Evolutionary conservation across 306 rosid species (phyloP), one percentile per base, ranked within the genome.

Genomic region (Vachellia pachyceras): DNA sequence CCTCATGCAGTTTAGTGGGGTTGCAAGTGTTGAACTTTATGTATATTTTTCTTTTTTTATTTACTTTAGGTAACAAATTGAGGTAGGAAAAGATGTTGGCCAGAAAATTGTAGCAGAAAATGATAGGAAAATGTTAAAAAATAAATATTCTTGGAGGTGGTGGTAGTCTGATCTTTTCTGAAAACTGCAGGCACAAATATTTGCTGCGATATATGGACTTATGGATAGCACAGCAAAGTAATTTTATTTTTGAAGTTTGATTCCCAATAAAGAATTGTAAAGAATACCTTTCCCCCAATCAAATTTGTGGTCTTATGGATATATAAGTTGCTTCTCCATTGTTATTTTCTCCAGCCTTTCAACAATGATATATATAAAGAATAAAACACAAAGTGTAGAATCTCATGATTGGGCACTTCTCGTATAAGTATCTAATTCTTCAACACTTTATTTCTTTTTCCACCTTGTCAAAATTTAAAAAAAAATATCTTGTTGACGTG

Each of bases 251-350:
- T 13, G 18, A 1, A 36, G 8, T 29, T 72, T 29, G 73, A 80
- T 86, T 80, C 90, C 85, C 85, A 80, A 69, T 69, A 55, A 61
- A 60, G 49, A 74, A 36, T 74, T 69, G 68, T 29, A 87, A 85
- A 87, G 82, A 47, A 72, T 78, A 25, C 6, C 3, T 7, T 11
- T 23, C 10, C 55, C n/a, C 55, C 61, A 49, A 49, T 58, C 3
- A 22, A 58, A 58, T 36, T 15, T 63, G 69, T 80, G 81, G 81
- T 73, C 73, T 60, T 77, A 60, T 72, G 45, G 18, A 78, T 81
- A 58, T 58, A 3, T 22, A 60, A 60, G 82, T 60, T 41, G 40
- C 45, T 80, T 17, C 20, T 76, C 54, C 22, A 22, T 69, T 1
- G 70, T 49, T 54, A 73, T 83, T 83, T 83, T 69, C 63, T 45